Conservation (phyloP, 345 rosid species). For the Linum usitatissimum region DNA sequence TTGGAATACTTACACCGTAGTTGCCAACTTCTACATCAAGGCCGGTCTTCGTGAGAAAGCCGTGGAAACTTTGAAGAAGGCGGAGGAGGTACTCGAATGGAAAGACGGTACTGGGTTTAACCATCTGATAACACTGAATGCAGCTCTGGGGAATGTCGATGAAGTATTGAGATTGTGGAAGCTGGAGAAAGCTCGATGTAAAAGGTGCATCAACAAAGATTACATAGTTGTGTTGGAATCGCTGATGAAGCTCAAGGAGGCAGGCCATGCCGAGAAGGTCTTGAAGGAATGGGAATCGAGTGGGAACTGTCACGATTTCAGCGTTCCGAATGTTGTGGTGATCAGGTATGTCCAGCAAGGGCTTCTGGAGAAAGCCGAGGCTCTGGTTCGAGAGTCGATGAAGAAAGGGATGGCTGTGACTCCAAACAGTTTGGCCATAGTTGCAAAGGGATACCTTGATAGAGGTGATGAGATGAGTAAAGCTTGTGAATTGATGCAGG, state of each 20-base stretch:
- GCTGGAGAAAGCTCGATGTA: slow-evolving; percentile 50
- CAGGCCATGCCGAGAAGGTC: slow-evolving; percentile 58
- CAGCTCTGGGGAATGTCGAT: slow-evolving; percentile 42
- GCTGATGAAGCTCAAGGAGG: slow-evolving; percentile 51
- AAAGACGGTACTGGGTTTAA: slow-evolving; percentile 68
- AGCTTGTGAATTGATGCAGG: slow-evolving; percentile 45
- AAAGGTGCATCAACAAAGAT: slow-evolving; percentile 53
- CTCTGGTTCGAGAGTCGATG: slow-evolving; percentile 36
- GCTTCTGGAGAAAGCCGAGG: slow-evolving; percentile 47
- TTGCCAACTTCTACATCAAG: slow-evolving; percentile 58
- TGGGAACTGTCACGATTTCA: slow-evolving; percentile 46
- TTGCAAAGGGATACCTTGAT: slow-evolving; percentile 48
- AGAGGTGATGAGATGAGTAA: slow-evolving; percentile 29
- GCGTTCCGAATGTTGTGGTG: slow-evolving; percentile 41
- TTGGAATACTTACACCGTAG: slow-evolving; percentile 79
- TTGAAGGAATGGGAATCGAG: slow-evolving; percentile 60
- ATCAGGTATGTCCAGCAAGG: slow-evolving; percentile 31
- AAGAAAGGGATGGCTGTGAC: slow-evolving; percentile 38
- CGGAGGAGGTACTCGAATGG: slow-evolving; percentile 48
- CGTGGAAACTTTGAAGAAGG: slow-evolving; percentile 34
- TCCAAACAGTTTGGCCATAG: slow-evolving; percentile 53
- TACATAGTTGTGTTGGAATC: slow-evolving; percentile 53
- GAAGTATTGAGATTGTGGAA: slow-evolving; percentile 70
- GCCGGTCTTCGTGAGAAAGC: slow-evolving; percentile 42
- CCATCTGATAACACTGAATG: slow-evolving; percentile 61